phyloP scores from a whole-genome alignment of 371 early-diverging fungal species.

The Saksenaea vasiformis region DNA sequence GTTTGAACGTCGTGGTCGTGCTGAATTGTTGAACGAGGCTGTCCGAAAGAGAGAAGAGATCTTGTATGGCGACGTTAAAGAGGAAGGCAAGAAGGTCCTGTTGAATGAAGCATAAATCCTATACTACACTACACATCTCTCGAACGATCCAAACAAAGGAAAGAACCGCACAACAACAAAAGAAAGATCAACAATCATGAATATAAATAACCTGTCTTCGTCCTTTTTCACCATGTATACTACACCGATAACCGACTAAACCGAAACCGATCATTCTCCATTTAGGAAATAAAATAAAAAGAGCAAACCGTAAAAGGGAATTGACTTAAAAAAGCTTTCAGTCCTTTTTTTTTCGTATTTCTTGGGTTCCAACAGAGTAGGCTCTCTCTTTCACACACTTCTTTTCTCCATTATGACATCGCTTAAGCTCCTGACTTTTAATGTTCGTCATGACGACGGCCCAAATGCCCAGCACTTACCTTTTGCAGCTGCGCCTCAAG shows the following conservation, averaged over 20 bases:
- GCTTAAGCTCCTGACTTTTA: conserved; percentile 47
- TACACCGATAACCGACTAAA: neutral
- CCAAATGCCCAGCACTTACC: conserved; percentile 13
- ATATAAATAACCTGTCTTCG: neutral
- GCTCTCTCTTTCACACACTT: conserved; percentile 11
- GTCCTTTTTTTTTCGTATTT: neutral
- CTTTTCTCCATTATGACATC: conserved; percentile 7
- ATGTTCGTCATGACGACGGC: conserved; percentile 42
- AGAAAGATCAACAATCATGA: neutral
- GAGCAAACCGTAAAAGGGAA: neutral
- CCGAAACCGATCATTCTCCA: neutral
- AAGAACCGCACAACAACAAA: neutral
- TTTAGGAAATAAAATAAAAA: neutral
- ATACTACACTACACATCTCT: neutral
- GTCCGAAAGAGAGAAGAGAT: conserved; percentile 46
- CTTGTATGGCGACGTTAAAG: conserved; percentile 35
- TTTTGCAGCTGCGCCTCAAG: conserved; percentile 32
- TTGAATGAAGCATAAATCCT: conserved; percentile 1
- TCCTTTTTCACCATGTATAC: neutral
- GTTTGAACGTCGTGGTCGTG: conserved; percentile 55
- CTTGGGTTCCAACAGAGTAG: too few species aligned
- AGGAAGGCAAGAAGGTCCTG: conserved; percentile 15
- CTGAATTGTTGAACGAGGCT: conserved; percentile 41
- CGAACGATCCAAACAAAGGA: neutral
- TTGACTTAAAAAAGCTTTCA: conserved; percentile 13